These are phyloP conservation scores for Ballota nigra DNA, from an alignment of 257 asterid species.

Conservation along the genomic window DNA sequence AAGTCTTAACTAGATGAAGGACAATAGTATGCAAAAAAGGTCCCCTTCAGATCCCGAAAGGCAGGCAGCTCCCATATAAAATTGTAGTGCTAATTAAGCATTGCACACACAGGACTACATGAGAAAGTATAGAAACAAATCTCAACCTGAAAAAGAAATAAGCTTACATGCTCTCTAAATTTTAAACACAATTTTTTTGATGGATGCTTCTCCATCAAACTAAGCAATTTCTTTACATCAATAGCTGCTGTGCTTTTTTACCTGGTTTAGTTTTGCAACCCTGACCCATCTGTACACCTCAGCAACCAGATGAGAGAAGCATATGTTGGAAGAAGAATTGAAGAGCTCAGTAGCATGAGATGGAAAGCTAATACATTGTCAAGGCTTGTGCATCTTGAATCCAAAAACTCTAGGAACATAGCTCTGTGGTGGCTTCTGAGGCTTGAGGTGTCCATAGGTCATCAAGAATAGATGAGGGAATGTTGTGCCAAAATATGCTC, in stretches of 20 bases:
- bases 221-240: conserved; percentile 34
- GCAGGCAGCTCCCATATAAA: conserved; percentile 22
- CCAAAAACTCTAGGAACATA: conserved; percentile 88
- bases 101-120: conserved; percentile 30
- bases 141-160: conserved; percentile 28
- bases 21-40: not conserved
- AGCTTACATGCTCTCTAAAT: conserved; percentile 34
- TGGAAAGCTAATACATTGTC: conserved; percentile 23
- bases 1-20: conserved; percentile 7
- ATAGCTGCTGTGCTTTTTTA: conserved; percentile 28
- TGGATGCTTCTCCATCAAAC: conserved; percentile 31
- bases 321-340: conserved; percentile 29
- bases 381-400: conserved; percentile 85
- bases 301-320: conserved; percentile 39
- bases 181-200: conserved; percentile 14
- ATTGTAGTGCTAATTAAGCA: conserved; percentile 25
- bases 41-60: not conserved
- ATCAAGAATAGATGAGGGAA: conserved; percentile 93
- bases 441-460: conserved; percentile 94
- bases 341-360: conserved; percentile 29
- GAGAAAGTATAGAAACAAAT: conserved; percentile 28
- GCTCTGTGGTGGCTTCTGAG: conserved; percentile 77
- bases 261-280: conserved; percentile 32
- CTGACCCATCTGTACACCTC: conserved; percentile 32
- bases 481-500: conserved; percentile 91